Conservation (phyloP, 441 rosid genomes). For the Breynia disticha region DNA sequence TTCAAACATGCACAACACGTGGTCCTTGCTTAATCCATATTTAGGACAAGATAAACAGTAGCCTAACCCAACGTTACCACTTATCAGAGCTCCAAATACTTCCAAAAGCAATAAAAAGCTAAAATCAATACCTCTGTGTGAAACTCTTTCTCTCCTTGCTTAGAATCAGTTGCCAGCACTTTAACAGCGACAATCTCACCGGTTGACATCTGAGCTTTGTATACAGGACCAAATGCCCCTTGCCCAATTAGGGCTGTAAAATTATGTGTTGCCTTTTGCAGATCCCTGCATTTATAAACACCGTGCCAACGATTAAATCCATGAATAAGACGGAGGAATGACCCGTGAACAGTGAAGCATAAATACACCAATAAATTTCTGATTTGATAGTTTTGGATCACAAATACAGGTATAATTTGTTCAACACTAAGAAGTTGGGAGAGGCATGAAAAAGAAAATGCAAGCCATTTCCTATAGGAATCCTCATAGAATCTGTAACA, state of each 20-base stretch:
- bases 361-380: too few relatives aligned
- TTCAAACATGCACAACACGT: too few relatives aligned
- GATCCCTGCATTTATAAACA: slow-evolving; percentile 54
- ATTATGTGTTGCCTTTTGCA: slow-evolving; percentile 85
- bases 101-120: background rate
- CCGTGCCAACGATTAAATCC: slow-evolving; percentile 11
- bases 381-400: too few relatives aligned
- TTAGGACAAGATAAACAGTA: too few relatives aligned
- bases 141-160: slow-evolving; percentile 97
- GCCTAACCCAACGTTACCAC: background rate
- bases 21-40: too few relatives aligned
- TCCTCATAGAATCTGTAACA: too few relatives aligned
- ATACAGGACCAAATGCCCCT: slow-evolving; percentile 98
- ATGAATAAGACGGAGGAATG: background rate
- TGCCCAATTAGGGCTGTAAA: slow-evolving; percentile 86
- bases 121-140: slow-evolving; percentile 69
- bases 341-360: background rate
- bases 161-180: slow-evolving; percentile 91
- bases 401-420: too few relatives aligned
- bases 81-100: background rate
- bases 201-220: slow-evolving; percentile 86
- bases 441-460: too few relatives aligned
- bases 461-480: too few relatives aligned
- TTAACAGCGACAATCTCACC: slow-evolving; percentile 92
- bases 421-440: too few relatives aligned